Base-by-base conservation (phyloP, 331 rosid species). In the Ulmus americana region DNA sequence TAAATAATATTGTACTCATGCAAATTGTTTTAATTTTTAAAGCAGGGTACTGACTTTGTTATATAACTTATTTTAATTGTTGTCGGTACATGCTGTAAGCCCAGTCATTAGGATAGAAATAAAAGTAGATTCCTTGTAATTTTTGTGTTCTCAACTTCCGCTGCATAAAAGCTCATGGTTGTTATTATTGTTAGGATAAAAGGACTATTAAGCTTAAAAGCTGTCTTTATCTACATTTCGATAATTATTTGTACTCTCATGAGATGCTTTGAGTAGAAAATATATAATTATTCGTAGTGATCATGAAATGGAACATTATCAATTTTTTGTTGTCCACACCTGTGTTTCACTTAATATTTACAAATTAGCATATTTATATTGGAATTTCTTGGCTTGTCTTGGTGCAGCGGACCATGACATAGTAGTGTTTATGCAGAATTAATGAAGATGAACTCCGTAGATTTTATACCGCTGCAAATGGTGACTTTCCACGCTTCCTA, bases 401-500 rank as follows among this genome's bases (percentile, higher is more conserved):
- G 60, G 70, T 80, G 75, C 73, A 72, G 53, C 16, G 46, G 65
- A 73, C 77, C 74, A 61, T 79, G 73, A 75, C 80, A 74, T 82
- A 61, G 45, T 77, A 68, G 64, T 81, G 76, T 79, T 82, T 78
- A 55, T 83, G 89, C 90, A 90, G 95, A 83, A 74, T 90, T 64
- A 59, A 81, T 28, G 85, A 83, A 60, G 81, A 76, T 16, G 95
- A 84, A 77, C 86, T 90, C 59, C 75, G 56, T 41, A 77, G 91
- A 71, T 86, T 86, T 67, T 84, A 79, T 63, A 48, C 67, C 20
- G 95, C 88, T 74, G 79, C 88, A 58, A 79, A 83, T 54, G 70
- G 78, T 45, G 90, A 84, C 75, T 84, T 86, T 76, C 38, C 91
- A 4, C 52, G 70, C 74, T 80, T 90, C 63, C 69, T 90, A 68